A percentile compares a stretch with the other conserved stretches of the same genome.
These are phyloP conservation scores for Lobosporangium transversale DNA, from an alignment of 192 early-diverging fungal genomes.

Conservation along the genomic window DNA sequence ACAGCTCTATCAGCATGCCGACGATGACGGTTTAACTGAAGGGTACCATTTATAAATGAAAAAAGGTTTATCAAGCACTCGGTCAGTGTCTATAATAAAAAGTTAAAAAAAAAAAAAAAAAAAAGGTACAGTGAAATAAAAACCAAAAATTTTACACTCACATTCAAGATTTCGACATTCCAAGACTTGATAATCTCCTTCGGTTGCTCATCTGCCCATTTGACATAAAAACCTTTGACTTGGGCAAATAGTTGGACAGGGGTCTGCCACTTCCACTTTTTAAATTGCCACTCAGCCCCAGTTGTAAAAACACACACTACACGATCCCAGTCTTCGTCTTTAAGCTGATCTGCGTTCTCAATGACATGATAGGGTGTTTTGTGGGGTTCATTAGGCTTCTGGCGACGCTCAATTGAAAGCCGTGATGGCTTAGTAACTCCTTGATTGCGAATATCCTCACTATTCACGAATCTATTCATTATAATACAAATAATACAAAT, in stretches of 20 bases:
- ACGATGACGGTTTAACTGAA: conserved; percentile 63
- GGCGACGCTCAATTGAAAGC: conserved; percentile 70
- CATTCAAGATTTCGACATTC: conserved; percentile 63
- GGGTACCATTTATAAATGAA: too few relatives aligned
- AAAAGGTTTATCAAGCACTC: too few relatives aligned
- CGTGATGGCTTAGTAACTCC: conserved; percentile 74
- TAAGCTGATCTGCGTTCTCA: conserved; percentile 79
- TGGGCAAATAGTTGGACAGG: conserved; percentile 87
- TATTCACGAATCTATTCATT: conserved; percentile 68
- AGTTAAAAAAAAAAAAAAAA: neutral
- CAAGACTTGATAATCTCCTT: conserved; percentile 54
- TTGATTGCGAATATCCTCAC: conserved; percentile 67
- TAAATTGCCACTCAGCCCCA: conserved; percentile 95
- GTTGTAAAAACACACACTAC: conserved; percentile 92
- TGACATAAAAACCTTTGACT: conserved; percentile 72
- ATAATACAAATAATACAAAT: too few relatives aligned
- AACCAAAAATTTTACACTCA: conserved; percentile 35
- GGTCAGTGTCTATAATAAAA: neutral
- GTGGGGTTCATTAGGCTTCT: conserved; percentile 60
- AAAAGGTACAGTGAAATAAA: neutral
- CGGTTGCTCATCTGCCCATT: conserved; percentile 62
- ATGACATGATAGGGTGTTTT: conserved; percentile 78
- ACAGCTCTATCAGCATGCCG: conserved; percentile 65
- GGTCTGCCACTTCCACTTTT: conserved; percentile 86
- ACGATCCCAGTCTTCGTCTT: conserved; percentile 84